Base-by-base conservation (phyloP, 768 basidiomycete species). In the Phylloporus sp. region DNA sequence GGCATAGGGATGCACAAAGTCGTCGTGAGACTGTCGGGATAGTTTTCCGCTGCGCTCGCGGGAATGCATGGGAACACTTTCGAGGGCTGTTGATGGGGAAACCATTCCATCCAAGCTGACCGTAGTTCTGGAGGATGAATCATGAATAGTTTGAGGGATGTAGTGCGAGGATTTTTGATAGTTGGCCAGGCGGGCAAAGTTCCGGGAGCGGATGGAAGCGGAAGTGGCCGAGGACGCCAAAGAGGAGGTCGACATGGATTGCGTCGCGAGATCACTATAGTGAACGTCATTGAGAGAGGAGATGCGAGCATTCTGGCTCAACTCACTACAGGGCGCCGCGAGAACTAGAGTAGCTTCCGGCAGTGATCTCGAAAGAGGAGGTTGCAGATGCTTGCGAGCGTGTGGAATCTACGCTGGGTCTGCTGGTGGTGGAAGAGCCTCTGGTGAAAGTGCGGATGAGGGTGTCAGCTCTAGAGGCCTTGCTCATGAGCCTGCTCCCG, bases 1-100 rank as follows among this genome's bases (percentile, higher is more conserved):
- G 42, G 88, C 88, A 61, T 88, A 90, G 22, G 88, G 88, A 67
- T 90, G 88, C 31, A 76, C 58, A 46, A 69, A 73, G 15, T 69
- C 65, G 17, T 61, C 55, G 7, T 46, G 61, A 42, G 64, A 56
- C 29, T 51, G 48, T 31, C 61, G 69, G 9, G 56, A 62, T 27
- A 59, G 47, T 40, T 49, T 53, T 18, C 20, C 28, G 34, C 42
- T 49, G 37, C 37, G 48, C 23, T 58, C 53, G 36, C 49, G 44
- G 15, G 46, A 31, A 42, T 18, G 45, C 0, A 41, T 32, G 28
- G 46, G 41, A 21, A 17, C 26, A 36, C 32, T 44, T 29, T 53
- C 52, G 15, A 31, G 6, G 17, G 45, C 23, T 29, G 35, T 22
- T 5, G 50, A 26, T 22, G 47, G 24, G 23, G 50, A 43, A 7